Percentiles rank a stretch among this genome's conserved stretches.
These are phyloP conservation scores for Xylariaceae sp. DNA, from an alignment of 2,329 filamentous ascomycete species.

Conservation along the genomic window DNA sequence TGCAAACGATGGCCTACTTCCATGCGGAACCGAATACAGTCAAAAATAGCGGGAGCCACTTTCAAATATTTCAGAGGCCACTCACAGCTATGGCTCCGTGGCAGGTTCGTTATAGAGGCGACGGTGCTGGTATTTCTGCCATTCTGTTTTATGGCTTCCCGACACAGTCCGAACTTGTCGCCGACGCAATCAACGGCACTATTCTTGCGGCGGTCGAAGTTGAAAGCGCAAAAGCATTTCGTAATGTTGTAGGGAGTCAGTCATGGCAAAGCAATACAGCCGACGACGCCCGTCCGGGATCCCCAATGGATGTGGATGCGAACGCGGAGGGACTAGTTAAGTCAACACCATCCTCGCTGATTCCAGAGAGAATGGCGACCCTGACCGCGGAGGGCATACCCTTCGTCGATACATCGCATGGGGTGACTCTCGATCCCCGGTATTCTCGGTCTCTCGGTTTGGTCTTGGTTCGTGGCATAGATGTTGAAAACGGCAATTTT, in stretches of 20 bases:
- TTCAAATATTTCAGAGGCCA: conserved; percentile 50
- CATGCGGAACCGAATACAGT: conserved; percentile 42
- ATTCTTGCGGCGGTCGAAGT: conserved; percentile 63
- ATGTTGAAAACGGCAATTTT: conserved; percentile 48
- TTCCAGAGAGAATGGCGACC: conserved; percentile 32
- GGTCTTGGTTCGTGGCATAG: conserved; percentile 66
- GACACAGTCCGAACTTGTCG: conserved; percentile 53
- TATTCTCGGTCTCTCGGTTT: conserved; percentile 59
- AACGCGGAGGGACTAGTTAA: conserved; percentile 7
- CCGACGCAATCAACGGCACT: conserved; percentile 66
- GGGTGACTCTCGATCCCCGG: conserved; percentile 55
- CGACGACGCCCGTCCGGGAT: neutral
- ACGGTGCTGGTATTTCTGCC: conserved; percentile 53
- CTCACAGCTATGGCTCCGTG: conserved; percentile 57
- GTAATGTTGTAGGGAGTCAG: conserved; percentile 16
- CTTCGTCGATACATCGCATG: conserved; percentile 53
- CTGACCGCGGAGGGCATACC: conserved; percentile 55
- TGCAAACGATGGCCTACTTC: conserved; percentile 80
- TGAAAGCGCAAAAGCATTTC: conserved; percentile 50
- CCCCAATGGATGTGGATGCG: conserved; percentile 26
- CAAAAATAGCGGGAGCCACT: conserved; percentile 17
- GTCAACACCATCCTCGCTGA: conserved; percentile 9
- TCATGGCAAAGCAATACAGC: conserved; percentile 20
- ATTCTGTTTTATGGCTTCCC: conserved; percentile 66
- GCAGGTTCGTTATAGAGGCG: conserved; percentile 56